phyloP scores from a whole-genome alignment of 768 basidiomycete species.

The Basidioascus undulatus region DNA sequence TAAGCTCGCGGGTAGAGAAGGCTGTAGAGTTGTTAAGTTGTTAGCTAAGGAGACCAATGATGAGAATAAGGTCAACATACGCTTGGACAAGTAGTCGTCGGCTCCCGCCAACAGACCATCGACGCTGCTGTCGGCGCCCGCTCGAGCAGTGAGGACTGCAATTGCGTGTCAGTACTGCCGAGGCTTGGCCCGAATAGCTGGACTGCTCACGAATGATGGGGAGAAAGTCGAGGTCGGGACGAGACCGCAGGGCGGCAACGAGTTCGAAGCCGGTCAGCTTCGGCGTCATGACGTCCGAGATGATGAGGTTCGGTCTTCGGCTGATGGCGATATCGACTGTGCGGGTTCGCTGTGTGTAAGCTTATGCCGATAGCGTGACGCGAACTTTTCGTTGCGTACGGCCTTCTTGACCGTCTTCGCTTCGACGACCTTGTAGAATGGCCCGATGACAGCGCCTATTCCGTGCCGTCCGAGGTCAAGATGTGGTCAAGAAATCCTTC shows the following conservation, averaged over 20 bases:
- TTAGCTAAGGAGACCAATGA: no score
- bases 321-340: no score
- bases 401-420: slow-evolving; percentile 2
- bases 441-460: slow-evolving; percentile 4
- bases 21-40: no score
- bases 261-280: slow-evolving; percentile 3
- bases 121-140: slow-evolving; percentile 5
- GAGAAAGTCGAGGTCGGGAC: slow-evolving; percentile 1
- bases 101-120: slow-evolving; percentile 7
- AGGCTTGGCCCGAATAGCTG: no score
- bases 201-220: slow-evolving; percentile 10
- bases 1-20: no score
- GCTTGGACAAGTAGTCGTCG: slow-evolving; percentile 10
- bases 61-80: neutral
- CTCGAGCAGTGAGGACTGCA: slow-evolving; percentile 8
- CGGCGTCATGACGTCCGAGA: slow-evolving; percentile 6
- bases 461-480: no score
- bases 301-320: slow-evolving; percentile 2
- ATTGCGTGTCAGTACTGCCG: no score
- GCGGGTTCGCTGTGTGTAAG: neutral
- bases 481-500: no score
- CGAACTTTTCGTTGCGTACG: no score
- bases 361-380: slow-evolving; percentile 1
- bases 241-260: slow-evolving; percentile 1
- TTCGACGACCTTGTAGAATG: slow-evolving; percentile 2